Base-by-base conservation (phyloP, 306 rosid genomes). In the Prunus mira region DNA sequence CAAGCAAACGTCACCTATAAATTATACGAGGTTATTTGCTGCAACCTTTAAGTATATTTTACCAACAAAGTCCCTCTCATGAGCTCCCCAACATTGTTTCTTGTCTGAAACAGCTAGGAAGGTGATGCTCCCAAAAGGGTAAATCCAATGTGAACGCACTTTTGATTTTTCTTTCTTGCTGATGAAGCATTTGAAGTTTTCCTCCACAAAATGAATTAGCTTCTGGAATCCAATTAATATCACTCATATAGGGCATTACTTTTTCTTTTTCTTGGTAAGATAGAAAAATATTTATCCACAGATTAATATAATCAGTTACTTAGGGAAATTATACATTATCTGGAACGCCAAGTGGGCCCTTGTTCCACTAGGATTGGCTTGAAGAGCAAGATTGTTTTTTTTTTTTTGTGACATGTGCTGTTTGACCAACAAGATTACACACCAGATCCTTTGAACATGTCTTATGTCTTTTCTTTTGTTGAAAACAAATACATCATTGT, bases 181-280 rank as follows among this genome's bases (percentile, higher is more conserved):
- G 56, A 57, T 30, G 43, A 72, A 72, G 67, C 55, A 4, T 34
- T 38, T 57, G 76, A 72, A 57, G 55, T 24, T 41, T 72, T 72
- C 43, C 41, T 41, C 19, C 15, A 10, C 18, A 22, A 3, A 18
- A 5, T 43, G 12, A 71, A 55, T 55, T 50, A 17, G 25, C 43
- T 41, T 72, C 43, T 72, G 47, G 76, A 72, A 46, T 56, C 8
- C 61, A 34, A 55, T 72, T 41, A 41, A 55, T n/a, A n/a, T 19
- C 49, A 57, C 55, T 63, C 15, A 57, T 0, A 2, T 27, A 6
- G 10, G 8, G n/a, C 38, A 14, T 27, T 27, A 6, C 4, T 25
- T 61, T 27, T 13, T 24, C 5, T 27, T 61, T 57, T 12, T 24
- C 5, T 27, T 12, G 2, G 14, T 25, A 12, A 2, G 28, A 10